A percentile compares a stretch with the other conserved stretches of the same genome.
Evolutionary conservation across 441 rosid genomes (phyloP).

Genomic region (Croton laevigatus): DNA sequence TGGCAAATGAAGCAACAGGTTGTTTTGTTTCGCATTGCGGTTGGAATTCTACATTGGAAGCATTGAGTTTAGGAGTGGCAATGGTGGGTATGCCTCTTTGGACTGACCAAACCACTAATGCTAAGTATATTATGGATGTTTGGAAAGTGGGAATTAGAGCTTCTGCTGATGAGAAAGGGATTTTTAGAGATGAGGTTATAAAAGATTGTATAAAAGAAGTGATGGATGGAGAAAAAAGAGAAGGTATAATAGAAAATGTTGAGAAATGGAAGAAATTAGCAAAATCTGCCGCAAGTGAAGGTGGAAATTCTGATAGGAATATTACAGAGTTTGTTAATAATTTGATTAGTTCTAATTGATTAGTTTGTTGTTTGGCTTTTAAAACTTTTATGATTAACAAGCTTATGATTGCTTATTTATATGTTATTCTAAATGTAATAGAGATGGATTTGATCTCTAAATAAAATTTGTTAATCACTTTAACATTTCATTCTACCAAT

Average conservation of each 20-base stretch:
- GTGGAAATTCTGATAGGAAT: slow-evolving; percentile 19
- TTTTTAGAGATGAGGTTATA: slow-evolving; percentile 9
- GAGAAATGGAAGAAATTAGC: slow-evolving; percentile 24
- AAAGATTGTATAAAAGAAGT: slow-evolving; percentile 9
- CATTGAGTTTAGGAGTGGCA: slow-evolving; percentile 32
- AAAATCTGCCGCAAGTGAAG: slow-evolving; percentile 11
- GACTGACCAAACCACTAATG: slow-evolving; percentile 23
- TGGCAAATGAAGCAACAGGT: slow-evolving; percentile 22
- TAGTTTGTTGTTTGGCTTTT: background rate
- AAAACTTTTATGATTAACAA: no score
- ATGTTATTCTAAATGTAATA: no score
- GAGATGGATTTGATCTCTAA: no score
- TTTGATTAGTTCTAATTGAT: slow-evolving; percentile 1
- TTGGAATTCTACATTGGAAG: slow-evolving; percentile 24
- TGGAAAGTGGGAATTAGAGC: slow-evolving; percentile 22
- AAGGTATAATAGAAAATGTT: slow-evolving; percentile 13
- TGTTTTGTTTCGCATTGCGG: slow-evolving; percentile 32
- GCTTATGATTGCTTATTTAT: no score
- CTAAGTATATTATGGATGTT: slow-evolving; percentile 22
- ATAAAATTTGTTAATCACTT: no score
- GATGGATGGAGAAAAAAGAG: slow-evolving; percentile 16
- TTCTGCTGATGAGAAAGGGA: slow-evolving; percentile 9
- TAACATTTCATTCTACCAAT: no score
- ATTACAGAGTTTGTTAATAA: slow-evolving; percentile 11
- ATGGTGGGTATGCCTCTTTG: slow-evolving; percentile 27